Percentiles rank a stretch among this genome's conserved stretches.
Evolutionary conservation across 352 stramenopile genomes (phyloP).

Genomic region (Phytophthora tubulina): DNA sequence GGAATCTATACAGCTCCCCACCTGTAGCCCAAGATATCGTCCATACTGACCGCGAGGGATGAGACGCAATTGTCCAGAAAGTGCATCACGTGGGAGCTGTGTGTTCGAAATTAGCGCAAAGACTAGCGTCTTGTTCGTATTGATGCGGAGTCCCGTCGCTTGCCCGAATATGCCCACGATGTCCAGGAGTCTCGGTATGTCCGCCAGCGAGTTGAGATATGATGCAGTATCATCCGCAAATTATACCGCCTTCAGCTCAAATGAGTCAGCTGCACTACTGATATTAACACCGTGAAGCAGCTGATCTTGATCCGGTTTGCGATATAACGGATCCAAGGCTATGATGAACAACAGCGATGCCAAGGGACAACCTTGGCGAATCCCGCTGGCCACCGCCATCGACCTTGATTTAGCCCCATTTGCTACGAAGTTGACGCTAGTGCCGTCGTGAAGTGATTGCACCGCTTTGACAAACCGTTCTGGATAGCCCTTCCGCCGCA

Average conservation of each 20-base stretch:
- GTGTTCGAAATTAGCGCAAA: background rate
- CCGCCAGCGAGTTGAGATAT: background rate
- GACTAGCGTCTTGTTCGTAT: background rate
- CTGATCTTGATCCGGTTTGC: background rate
- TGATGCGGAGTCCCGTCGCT: background rate
- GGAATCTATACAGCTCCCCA: background rate
- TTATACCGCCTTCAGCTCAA: background rate
- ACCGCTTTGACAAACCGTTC: background rate
- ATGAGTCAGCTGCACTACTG: background rate
- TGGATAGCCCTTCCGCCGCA: background rate
- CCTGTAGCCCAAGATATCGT: background rate
- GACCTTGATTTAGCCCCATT: background rate
- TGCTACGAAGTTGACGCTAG: background rate
- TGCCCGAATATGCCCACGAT: background rate
- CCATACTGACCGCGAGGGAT: background rate
- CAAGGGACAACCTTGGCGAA: background rate
- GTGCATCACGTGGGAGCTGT: no score
- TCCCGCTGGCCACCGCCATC: background rate
- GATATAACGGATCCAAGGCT: background rate
- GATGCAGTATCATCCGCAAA: background rate
- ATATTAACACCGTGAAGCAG: background rate
- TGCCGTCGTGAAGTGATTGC: no score
- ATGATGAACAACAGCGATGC: background rate
- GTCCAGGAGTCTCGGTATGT: background rate
- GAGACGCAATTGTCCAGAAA: no score